A percentile compares a stretch with the other conserved stretches of the same genome.
phyloP scores from a whole-genome alignment of 306 rosid species.

The Prunus mume region DNA sequence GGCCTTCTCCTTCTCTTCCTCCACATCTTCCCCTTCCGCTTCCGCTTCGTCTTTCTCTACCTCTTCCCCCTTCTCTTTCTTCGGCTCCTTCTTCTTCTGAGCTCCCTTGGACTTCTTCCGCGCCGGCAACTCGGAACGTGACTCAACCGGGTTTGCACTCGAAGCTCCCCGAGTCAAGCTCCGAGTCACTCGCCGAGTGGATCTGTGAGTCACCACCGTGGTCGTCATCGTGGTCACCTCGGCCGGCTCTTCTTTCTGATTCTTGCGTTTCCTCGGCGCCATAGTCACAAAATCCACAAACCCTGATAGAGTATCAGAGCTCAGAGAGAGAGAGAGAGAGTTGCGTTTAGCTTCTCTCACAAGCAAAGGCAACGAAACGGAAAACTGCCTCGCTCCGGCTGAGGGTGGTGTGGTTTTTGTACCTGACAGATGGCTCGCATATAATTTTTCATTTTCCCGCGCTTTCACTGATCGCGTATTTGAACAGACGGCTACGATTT shows the following conservation, averaged over 20 bases:
- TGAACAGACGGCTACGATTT: constrained; percentile 25
- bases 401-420: background rate
- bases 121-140: background rate
- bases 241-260: constrained; percentile 12
- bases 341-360: background rate
- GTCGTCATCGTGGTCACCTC: constrained; percentile 4
- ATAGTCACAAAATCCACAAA: constrained; percentile 3
- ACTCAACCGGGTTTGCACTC: background rate
- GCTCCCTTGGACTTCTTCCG: constrained; percentile 3
- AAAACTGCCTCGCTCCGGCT: background rate
- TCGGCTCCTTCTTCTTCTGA: background rate
- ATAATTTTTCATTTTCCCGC: constrained; percentile 29
- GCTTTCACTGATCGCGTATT: constrained; percentile 1
- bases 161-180: background rate
- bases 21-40: constrained; percentile 6
- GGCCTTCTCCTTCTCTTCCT: background rate
- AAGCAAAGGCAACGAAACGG: background rate
- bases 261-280: constrained; percentile 44
- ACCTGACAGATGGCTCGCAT: constrained; percentile 6
- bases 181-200: constrained; percentile 25
- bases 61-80: background rate
- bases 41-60: constrained; percentile 6
- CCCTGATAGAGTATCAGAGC: background rate
- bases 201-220: constrained; percentile 30
- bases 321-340: background rate